These are phyloP conservation scores for Pyrenula aspistea DNA, from an alignment of 495 filamentous ascomycete species.

Conservation along the genomic window DNA sequence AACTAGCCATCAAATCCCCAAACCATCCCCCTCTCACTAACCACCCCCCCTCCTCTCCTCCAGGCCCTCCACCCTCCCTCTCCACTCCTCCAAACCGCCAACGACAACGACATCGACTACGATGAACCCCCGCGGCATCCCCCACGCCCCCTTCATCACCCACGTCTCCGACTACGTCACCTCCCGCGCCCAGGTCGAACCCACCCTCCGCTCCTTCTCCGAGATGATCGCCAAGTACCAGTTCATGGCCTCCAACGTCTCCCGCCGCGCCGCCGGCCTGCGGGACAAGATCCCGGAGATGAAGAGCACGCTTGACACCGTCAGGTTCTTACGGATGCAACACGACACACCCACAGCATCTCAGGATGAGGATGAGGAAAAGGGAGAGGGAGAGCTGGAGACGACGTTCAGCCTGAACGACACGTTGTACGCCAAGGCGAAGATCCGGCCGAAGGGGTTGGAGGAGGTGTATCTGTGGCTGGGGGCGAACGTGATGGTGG, in stretches of 20 bases:
- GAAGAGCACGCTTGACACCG: constrained; percentile 91
- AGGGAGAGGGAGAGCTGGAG: constrained; percentile 42
- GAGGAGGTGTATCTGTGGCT: constrained; percentile 97
- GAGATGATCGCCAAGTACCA: constrained; percentile 99
- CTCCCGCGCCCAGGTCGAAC: constrained; percentile 74
- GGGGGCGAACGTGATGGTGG: constrained; percentile 94
- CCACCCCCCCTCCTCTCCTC: not conserved
- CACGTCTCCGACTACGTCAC: constrained; percentile 92
- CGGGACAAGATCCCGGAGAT: constrained; percentile 97
- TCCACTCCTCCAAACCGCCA: not conserved
- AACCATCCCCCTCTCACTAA: not conserved
- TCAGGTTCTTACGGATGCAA: constrained; percentile 59
- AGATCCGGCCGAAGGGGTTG: constrained; percentile 65
- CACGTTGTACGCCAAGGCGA: constrained; percentile 83
- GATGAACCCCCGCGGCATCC: constrained; percentile 90
- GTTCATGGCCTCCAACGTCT: constrained; percentile 95
- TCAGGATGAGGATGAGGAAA: not conserved
- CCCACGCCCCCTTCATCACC: constrained; percentile 89
- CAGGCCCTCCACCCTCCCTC: not conserved
- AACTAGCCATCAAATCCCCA: constrained; percentile 6
- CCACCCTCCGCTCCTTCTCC: constrained; percentile 83
- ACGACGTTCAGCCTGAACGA: constrained; percentile 95
- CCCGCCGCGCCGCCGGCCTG: constrained; percentile 67
- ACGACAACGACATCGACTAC: constrained; percentile 18
- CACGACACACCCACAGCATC: constrained; percentile 13